A percentile compares a stretch with the other conserved stretches of the same genome.
Conservation (phyloP, 2,329 filamentous ascomycete genomes). For the Fusarium austroafricanum region DNA sequence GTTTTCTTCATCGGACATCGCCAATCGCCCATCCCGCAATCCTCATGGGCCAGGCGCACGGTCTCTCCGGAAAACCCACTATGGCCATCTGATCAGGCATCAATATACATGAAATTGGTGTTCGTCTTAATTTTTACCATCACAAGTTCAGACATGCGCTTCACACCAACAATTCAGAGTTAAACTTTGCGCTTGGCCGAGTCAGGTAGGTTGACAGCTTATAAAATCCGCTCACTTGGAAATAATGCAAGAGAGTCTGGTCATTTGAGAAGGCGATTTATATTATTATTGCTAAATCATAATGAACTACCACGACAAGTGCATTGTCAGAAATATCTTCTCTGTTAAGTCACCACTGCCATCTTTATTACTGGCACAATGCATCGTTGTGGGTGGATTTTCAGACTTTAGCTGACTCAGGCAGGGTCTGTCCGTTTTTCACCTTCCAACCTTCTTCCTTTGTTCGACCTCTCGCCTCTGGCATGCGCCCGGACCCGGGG, state of each 20-base stretch:
- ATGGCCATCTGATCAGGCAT: conserved; percentile 1
- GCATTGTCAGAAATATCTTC: neutral
- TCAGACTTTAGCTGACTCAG: neutral
- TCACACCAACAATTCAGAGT: neutral
- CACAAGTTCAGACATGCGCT: conserved; percentile 1
- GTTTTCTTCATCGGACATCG: conserved; percentile 1
- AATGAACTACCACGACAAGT: too few relatives aligned
- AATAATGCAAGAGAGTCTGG: neutral
- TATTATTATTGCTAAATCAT: too few relatives aligned
- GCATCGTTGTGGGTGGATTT: neutral
- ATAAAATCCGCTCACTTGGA: neutral
- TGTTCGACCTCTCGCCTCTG: conserved; percentile 19
- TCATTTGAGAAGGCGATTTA: neutral
- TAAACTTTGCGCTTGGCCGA: conserved; percentile 1
- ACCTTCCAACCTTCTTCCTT: conserved; percentile 5
- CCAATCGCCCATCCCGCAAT: conserved; percentile 5
- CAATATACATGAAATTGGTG: conserved; percentile 1
- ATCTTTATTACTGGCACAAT: neutral
- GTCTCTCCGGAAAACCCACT: neutral
- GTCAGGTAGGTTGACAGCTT: neutral
- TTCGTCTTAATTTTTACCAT: conserved; percentile 8
- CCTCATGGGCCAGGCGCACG: conserved; percentile 11
- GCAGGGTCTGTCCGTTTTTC: conserved; percentile 22
- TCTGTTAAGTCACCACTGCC: neutral
- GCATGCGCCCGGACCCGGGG: conserved; percentile 21